These are phyloP conservation scores for Penicillium oxalicum DNA, from an alignment of 2,329 filamentous ascomycete species.

Conservation along the genomic window DNA sequence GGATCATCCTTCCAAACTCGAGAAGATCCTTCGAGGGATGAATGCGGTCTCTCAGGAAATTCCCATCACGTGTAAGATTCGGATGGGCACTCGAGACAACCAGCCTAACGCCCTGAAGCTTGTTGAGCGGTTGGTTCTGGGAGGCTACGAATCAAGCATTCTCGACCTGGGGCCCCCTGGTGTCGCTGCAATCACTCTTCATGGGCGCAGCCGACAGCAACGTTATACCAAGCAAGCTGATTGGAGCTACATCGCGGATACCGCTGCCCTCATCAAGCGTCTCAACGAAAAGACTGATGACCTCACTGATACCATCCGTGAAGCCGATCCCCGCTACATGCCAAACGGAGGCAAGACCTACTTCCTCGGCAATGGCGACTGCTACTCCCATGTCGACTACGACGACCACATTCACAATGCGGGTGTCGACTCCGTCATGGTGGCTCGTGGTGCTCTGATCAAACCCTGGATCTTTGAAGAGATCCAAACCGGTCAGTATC, in stretches of 20 bases:
- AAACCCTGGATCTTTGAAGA: slow-evolving; percentile 99
- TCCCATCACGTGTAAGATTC: slow-evolving; percentile 90
- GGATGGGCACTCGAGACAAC: slow-evolving; percentile 79
- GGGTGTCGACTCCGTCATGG: slow-evolving; percentile 89
- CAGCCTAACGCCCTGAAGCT: slow-evolving; percentile 74
- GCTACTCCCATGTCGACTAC: slow-evolving; percentile 89
- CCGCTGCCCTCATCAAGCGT: slow-evolving; percentile 72
- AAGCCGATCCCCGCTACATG: slow-evolving; percentile 69
- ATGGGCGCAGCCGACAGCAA: slow-evolving; percentile 89
- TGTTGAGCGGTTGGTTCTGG: slow-evolving; percentile 76
- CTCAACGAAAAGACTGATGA: slow-evolving; percentile 65
- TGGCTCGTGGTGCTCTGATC: slow-evolving; percentile 89
- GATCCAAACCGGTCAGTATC: slow-evolving; percentile 82
- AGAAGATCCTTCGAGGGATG: slow-evolving; percentile 95
- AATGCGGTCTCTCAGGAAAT: slow-evolving; percentile 84
- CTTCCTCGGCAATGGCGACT: slow-evolving; percentile 95
- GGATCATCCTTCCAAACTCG: slow-evolving; percentile 79
- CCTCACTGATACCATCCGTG: slow-evolving; percentile 67
- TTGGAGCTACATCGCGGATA: slow-evolving; percentile 91
- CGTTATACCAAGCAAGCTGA: slow-evolving; percentile 89
- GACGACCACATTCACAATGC: slow-evolving; percentile 68
- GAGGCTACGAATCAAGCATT: slow-evolving; percentile 64
- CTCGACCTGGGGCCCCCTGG: slow-evolving; percentile 66
- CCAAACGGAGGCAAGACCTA: slow-evolving; percentile 68
- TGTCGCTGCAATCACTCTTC: slow-evolving; percentile 90